phyloP scores from a whole-genome alignment of 2,329 filamentous ascomycete genomes.

The Diaporthe eres region DNA sequence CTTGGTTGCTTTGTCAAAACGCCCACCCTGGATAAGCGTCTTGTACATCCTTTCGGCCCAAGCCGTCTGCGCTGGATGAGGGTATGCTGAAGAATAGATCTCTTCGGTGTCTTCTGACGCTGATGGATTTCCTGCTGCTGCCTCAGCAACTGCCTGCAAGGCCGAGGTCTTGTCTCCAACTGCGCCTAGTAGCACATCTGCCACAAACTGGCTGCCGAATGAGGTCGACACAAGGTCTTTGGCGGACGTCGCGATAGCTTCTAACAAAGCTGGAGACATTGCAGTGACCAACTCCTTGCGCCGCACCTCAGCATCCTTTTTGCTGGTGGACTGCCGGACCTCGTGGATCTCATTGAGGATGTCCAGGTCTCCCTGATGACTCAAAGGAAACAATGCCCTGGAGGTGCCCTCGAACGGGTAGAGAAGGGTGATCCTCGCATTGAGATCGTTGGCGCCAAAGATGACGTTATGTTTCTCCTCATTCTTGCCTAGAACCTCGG shows the following conservation, averaged over 20 bases:
- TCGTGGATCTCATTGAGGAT: constrained; percentile 83
- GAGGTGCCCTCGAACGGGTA: constrained; percentile 84
- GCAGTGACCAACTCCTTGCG: constrained; percentile 82
- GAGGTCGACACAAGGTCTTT: constrained; percentile 78
- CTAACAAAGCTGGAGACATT: constrained; percentile 81
- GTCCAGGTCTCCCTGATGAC: constrained; percentile 76
- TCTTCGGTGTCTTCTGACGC: constrained; percentile 56
- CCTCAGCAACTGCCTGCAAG: constrained; percentile 77
- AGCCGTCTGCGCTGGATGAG: constrained; percentile 73
- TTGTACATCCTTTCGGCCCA: constrained; percentile 89
- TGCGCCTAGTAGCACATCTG: constrained; percentile 83
- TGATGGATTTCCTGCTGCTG: constrained; percentile 70
- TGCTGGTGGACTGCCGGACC: constrained; percentile 87
- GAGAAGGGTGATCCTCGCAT: constrained; percentile 77
- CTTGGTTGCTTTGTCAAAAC: constrained; percentile 82
- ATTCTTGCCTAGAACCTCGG: constrained; percentile 85
- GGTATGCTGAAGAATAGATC: constrained; percentile 51
- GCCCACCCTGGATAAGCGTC: constrained; percentile 89
- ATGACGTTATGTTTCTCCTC: constrained; percentile 76
- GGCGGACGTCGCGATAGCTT: constrained; percentile 78
- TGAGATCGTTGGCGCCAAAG: constrained; percentile 74
- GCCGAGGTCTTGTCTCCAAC: constrained; percentile 83
- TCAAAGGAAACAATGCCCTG: constrained; percentile 71
- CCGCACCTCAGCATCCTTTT: constrained; percentile 86
- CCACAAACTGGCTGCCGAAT: constrained; percentile 89